Percentiles rank a stretch among this genome's conserved stretches.
Evolutionary conservation across 169 alveolate species (phyloP).

Genomic region (Plasmodium sp.): DNA sequence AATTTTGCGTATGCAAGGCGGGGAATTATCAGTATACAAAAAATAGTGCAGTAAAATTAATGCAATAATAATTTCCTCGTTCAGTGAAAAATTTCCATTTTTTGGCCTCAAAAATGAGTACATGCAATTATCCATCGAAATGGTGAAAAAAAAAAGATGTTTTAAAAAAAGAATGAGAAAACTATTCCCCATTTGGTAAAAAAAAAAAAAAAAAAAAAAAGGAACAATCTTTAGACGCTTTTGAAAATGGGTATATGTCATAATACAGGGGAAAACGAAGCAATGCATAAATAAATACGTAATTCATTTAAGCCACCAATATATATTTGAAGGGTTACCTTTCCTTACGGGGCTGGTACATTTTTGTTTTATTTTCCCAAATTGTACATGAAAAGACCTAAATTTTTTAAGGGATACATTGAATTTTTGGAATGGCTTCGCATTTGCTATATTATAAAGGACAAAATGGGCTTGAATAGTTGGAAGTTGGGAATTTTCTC

Average conservation of each 20-base stretch:
- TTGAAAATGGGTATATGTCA: neutral
- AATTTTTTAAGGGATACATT: slow-evolving; percentile 2
- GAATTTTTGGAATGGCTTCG: neutral
- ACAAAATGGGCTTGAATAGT: neutral
- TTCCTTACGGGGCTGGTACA: neutral
- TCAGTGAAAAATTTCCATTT: neutral
- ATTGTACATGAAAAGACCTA: neutral
- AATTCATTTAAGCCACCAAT: neutral
- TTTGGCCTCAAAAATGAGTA: neutral
- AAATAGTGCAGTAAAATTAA: neutral
- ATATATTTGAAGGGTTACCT: neutral
- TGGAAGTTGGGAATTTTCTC: neutral
- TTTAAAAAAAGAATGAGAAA: neutral
- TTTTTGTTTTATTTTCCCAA: neutral
- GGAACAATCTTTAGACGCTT: neutral
- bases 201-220: neutral
- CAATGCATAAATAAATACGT: neutral
- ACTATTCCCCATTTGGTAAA: neutral
- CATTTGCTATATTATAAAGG: neutral
- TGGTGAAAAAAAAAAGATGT: neutral
- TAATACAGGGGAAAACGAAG: neutral
- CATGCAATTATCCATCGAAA: neutral
- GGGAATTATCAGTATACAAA: neutral
- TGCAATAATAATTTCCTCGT: neutral
- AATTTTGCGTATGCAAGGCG: neutral